Evolutionary conservation across 768 basidiomycete species (phyloP), one percentile per base, ranked within the genome.

Genomic region (Amanita thiersii): DNA sequence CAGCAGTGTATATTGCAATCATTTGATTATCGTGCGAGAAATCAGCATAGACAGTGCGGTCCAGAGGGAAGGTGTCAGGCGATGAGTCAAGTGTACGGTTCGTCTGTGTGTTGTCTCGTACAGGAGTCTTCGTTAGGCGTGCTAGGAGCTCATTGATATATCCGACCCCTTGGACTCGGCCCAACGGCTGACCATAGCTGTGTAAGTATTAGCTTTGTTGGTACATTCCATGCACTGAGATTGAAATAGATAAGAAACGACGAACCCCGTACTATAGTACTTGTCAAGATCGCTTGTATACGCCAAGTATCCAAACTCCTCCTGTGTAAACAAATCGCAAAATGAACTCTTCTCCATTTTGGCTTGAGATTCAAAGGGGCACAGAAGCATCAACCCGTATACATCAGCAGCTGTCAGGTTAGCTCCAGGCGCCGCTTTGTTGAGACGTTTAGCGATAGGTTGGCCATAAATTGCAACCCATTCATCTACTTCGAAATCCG

Each of bases 81-180:
- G 71, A 68, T 0, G 64, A 51, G 53, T 84, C 79, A 20, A 92
- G 69, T 0, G 87, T 90, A 7, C 58, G 59, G 58, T 91, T 91
- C 2, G 83, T 86, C 50, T 84, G 81, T 0, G 86, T 89, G 47
- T 70, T 53, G 57, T 89, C 86, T 29, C 55, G 56, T 20, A 87
- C 82, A 1, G 77, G 73, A 11, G 56, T 58, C 11, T 68, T 68
- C 0, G 81, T 86, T 31, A 94, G 69, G 8, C 92, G 77, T 0
- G 87, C 86, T 15, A 93, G 57, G n/a, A 94, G 73, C 61, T 93
- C 90, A 56, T 90, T 91, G 53, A 86, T 68, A 56, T 86, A 94
- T 4, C 90, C 91, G 3, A 91, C 80, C 23, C 88, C 87, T 55
- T 87, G 86, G 5, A 88, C 77, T 3, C 66, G 79, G 1, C 88